Conservation (phyloP, 306 rosid species). For the Bauhinia variegata region DNA sequence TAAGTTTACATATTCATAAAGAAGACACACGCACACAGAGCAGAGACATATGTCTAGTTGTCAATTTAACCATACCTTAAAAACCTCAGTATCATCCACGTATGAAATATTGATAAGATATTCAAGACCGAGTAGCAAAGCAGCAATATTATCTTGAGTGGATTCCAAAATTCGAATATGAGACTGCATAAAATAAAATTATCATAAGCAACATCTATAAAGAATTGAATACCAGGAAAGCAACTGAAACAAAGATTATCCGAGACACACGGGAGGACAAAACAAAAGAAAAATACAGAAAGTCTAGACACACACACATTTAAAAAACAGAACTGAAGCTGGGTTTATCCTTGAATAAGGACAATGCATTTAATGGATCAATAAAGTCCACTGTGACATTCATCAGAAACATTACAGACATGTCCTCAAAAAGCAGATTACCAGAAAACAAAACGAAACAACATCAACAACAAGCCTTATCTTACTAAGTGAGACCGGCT, state of each 20-base stretch:
- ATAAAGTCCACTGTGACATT: not conserved
- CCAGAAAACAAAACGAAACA: too few relatives aligned
- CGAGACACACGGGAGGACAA: too few relatives aligned
- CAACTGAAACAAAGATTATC: not conserved
- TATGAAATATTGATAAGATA: conserved; percentile 91
- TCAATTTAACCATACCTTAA: conserved; percentile 60
- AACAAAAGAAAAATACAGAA: not conserved
- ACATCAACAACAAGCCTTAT: too few relatives aligned
- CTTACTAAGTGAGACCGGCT: too few relatives aligned
- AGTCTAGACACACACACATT: not conserved
- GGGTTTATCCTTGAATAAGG: conserved; percentile 10
- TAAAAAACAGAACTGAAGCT: not conserved
- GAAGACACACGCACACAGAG: not conserved
- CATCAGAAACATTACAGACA: not conserved
- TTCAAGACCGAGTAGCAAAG: conserved; percentile 87
- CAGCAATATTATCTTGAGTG: conserved; percentile 72
- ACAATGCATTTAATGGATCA: not conserved
- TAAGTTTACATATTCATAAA: not conserved
- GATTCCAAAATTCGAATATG: conserved; percentile 84
- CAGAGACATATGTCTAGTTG: too few relatives aligned
- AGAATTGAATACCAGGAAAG: conserved; percentile 1
- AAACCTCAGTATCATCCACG: conserved; percentile 95
- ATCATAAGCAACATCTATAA: not conserved
- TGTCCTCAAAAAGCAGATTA: not conserved
- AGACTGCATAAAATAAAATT: conserved; percentile 49